A percentile compares a stretch with the other conserved stretches of the same genome.
phyloP scores from a whole-genome alignment of 192 early-diverging fungal species.

The Endogone sp. region DNA sequence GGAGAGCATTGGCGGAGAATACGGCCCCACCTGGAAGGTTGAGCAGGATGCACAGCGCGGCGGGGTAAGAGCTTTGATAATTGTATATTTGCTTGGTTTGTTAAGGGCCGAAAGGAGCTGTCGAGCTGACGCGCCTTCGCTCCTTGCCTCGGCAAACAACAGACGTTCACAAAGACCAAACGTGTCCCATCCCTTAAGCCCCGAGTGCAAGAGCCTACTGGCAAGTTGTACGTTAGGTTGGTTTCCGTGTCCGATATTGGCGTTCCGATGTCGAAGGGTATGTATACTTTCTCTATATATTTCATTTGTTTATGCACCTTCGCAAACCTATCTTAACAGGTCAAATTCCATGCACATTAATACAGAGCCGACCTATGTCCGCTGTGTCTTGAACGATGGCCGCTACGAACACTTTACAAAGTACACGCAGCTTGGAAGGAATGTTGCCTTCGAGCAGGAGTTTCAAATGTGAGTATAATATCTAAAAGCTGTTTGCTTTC shows the following conservation, averaged over 20 bases:
- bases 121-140: not conserved
- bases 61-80: constrained; percentile 1
- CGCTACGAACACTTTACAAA: constrained; percentile 5
- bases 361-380: constrained; percentile 9
- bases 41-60: not conserved
- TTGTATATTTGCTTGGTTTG: not conserved
- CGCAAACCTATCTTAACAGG: not conserved
- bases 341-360: not conserved
- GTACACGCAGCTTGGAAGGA: constrained; percentile 4
- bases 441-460: constrained; percentile 18
- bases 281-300: constrained; percentile 1
- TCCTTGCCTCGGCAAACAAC: not conserved
- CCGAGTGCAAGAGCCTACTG: not conserved
- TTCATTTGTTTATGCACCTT: not conserved
- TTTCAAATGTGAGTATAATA: constrained; percentile 14
- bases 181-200: not conserved
- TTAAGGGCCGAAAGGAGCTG: not conserved
- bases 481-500: not conserved
- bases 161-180: not conserved
- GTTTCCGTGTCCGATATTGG: constrained; percentile 20
- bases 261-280: constrained; percentile 13
- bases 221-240: constrained; percentile 28
- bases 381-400: constrained; percentile 19
- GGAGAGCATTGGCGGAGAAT: constrained; percentile 9
- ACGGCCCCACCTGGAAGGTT: constrained; percentile 3